Percentiles rank a stretch among this genome's conserved stretches.
These are phyloP conservation scores for Leucosporidium yakuticum DNA, from an alignment of 768 basidiomycete species.

Conservation along the genomic window DNA sequence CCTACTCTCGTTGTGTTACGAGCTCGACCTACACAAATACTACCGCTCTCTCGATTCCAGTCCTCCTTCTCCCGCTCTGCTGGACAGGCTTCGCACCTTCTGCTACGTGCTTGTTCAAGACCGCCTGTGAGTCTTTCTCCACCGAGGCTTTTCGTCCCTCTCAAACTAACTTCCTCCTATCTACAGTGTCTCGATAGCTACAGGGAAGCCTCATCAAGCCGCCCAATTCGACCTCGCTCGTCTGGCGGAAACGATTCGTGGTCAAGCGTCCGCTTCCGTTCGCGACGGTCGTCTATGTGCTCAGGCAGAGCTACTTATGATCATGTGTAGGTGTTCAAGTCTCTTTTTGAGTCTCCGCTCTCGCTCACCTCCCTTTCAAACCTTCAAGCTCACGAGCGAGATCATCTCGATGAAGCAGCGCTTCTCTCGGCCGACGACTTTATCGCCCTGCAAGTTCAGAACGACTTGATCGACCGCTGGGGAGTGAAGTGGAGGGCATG, in stretches of 20 bases:
- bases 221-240: background rate
- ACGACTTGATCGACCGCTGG: background rate
- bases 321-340: background rate
- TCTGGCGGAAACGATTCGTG: background rate
- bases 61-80: background rate
- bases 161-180: too few species aligned
- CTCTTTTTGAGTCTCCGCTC: background rate
- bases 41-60: too few species aligned
- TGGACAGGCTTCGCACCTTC: background rate
- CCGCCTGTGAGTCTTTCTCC: too few species aligned
- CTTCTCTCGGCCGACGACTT: background rate
- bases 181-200: background rate
- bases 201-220: background rate
- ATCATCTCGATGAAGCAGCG: background rate
- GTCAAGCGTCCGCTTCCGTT: background rate
- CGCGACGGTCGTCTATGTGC: background rate
- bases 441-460: background rate
- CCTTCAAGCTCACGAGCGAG: background rate
- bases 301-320: background rate
- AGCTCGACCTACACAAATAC: background rate
- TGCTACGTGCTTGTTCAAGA: background rate
- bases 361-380: too few species aligned
- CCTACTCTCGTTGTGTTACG: background rate
- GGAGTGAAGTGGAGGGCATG: constrained; percentile 1
- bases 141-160: too few species aligned